A percentile compares a stretch with the other conserved stretches of the same genome.
phyloP scores from a whole-genome alignment of 345 rosid species.

The Schrenkiella parvula region DNA sequence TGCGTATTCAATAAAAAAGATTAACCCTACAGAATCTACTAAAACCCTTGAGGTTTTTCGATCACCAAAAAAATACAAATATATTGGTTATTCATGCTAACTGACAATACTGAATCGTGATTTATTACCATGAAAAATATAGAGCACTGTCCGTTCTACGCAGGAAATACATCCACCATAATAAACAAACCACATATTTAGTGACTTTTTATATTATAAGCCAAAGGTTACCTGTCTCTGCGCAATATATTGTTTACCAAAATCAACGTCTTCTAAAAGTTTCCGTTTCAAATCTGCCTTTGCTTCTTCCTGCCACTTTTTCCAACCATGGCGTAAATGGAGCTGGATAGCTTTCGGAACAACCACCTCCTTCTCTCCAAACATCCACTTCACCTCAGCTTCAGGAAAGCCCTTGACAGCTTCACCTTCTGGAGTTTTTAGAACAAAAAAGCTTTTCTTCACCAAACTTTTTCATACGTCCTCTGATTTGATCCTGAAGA shows the following conservation, averaged over 20 bases:
- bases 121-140: constrained; percentile 1
- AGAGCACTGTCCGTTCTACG: not conserved
- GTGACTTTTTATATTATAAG: constrained; percentile 1
- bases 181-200: not conserved
- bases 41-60: not conserved
- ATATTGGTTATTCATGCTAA: constrained; percentile 5
- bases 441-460: constrained; percentile 64
- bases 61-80: not conserved
- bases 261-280: constrained; percentile 69
- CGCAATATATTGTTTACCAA: constrained; percentile 72
- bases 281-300: constrained; percentile 72
- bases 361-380: constrained; percentile 80
- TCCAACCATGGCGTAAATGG: constrained; percentile 89
- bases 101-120: not conserved
- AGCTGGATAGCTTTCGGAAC: constrained; percentile 76
- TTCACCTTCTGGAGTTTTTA: constrained; percentile 68
- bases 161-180: not conserved
- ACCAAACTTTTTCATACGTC: constrained; percentile 67
- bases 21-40: constrained; percentile 16
- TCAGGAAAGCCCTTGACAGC: constrained; percentile 87
- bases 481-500: constrained; percentile 60
- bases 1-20: not conserved
- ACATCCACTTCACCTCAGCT: constrained; percentile 88
- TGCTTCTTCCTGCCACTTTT: constrained; percentile 89
- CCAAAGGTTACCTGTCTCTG: constrained; percentile 61